phyloP scores from a whole-genome alignment of 352 stramenopile species.

The Phytophthora idaei region DNA sequence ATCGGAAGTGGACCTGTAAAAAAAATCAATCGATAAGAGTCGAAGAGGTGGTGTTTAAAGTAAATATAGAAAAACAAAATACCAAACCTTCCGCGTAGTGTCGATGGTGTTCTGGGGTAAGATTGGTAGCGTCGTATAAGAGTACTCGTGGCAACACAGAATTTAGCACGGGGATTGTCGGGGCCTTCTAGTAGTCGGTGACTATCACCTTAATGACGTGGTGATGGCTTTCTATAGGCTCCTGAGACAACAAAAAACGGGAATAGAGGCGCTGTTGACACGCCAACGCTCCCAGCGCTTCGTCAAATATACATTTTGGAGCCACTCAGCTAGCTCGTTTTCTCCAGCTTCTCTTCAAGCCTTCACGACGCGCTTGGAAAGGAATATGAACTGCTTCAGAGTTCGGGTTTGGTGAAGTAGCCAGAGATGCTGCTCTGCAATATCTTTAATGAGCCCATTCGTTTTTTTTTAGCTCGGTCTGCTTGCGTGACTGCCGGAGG shows the following conservation, averaged over 20 bases:
- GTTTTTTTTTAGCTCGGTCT: neutral
- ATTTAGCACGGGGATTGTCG: constrained; percentile 8
- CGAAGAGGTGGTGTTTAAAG: neutral
- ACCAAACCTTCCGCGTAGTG: constrained; percentile 12
- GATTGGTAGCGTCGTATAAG: constrained; percentile 11
- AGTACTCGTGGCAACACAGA: constrained; percentile 13
- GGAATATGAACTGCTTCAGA: constrained; percentile 5
- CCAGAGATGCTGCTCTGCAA: constrained; percentile 6
- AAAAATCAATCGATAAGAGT: neutral
- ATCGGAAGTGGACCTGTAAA: neutral
- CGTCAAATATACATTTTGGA: constrained; percentile 9
- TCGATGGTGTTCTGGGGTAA: neutral
- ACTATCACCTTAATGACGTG: constrained; percentile 24
- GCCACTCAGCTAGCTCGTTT: neutral
- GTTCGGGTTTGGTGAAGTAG: constrained; percentile 6
- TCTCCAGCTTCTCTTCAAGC: neutral
- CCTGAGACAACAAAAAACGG: constrained; percentile 8
- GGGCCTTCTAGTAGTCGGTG: constrained; percentile 18
- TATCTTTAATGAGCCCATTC: constrained; percentile 12
- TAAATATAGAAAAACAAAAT: neutral
- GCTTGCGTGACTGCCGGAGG: constrained; percentile 1
- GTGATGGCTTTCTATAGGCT: constrained; percentile 22
- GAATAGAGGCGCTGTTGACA: constrained; percentile 9
- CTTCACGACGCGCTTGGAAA: constrained; percentile 5
- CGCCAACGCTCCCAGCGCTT: constrained; percentile 15